Percentiles rank a stretch among this genome's conserved stretches.
Conservation (phyloP, 2,329 filamentous ascomycete genomes). For the Calonectria pseudoturangicola region DNA sequence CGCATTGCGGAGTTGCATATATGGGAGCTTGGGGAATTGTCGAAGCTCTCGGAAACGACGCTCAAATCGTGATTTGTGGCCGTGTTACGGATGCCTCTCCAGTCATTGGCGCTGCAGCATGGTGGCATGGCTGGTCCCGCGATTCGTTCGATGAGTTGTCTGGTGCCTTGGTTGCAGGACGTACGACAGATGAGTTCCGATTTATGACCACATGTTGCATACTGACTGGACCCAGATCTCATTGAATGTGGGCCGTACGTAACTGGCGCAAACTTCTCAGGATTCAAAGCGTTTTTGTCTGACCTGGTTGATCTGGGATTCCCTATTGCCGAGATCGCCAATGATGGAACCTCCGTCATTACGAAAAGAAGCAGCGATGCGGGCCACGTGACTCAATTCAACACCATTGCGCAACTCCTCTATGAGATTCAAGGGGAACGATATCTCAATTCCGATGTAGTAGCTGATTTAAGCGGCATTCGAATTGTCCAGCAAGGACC, state of each 20-base stretch:
- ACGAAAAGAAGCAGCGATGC: constrained; percentile 59
- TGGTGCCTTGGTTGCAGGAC: constrained; percentile 69
- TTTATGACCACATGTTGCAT: neutral
- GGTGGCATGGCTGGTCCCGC: constrained; percentile 68
- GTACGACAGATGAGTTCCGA: constrained; percentile 10
- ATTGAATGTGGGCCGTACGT: constrained; percentile 24
- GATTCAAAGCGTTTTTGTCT: constrained; percentile 5
- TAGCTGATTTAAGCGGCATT: constrained; percentile 61
- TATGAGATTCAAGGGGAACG: constrained; percentile 68
- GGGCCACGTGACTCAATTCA: constrained; percentile 62
- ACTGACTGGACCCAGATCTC: constrained; percentile 50
- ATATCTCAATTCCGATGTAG: constrained; percentile 67
- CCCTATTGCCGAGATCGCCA: constrained; percentile 48
- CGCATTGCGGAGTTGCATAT: constrained; percentile 63
- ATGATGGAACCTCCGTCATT: constrained; percentile 58
- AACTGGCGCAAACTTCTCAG: constrained; percentile 21
- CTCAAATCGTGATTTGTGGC: constrained; percentile 70
- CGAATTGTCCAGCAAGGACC: constrained; percentile 66
- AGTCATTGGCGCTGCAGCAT: constrained; percentile 73
- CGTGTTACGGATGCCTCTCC: constrained; percentile 70
- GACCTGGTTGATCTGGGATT: constrained; percentile 18
- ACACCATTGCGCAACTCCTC: constrained; percentile 62
- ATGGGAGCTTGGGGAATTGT: constrained; percentile 70
- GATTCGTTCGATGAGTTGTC: constrained; percentile 70
- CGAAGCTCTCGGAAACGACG: constrained; percentile 63